These are phyloP conservation scores for Achaetomiella virescens DNA, from an alignment of 495 filamentous ascomycete species.

Conservation along the genomic window DNA sequence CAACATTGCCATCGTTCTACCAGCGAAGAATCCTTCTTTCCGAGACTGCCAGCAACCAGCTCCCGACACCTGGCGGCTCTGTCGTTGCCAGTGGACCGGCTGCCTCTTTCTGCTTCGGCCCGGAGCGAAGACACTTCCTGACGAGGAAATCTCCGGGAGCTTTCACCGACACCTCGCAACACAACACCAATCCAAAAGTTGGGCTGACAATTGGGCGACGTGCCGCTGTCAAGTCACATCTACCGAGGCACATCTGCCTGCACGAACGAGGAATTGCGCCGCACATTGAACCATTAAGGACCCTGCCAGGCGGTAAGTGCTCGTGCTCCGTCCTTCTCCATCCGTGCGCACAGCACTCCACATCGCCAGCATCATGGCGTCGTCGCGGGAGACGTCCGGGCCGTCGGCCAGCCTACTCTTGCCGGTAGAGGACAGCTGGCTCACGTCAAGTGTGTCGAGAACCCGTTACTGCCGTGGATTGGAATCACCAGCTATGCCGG, in stretches of 20 bases:
- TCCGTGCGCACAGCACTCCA: background rate
- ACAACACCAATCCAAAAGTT: background rate
- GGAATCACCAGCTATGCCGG: background rate
- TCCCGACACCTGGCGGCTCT: background rate
- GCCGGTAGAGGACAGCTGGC: background rate
- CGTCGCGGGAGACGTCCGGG: background rate
- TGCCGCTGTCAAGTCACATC: background rate
- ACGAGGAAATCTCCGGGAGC: conserved; percentile 10
- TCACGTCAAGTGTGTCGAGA: background rate
- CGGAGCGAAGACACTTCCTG: background rate
- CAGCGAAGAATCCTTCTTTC: background rate
- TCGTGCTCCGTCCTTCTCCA: background rate
- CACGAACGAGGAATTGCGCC: too few species aligned
- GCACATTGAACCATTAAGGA: background rate
- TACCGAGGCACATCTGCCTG: too few species aligned
- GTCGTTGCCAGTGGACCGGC: background rate
- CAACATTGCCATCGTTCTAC: conserved; percentile 14
- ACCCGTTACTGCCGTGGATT: background rate
- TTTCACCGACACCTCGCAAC: background rate
- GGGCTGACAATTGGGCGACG: background rate
- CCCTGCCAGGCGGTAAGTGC: conserved; percentile 2
- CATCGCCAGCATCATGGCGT: background rate
- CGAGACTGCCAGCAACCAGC: background rate
- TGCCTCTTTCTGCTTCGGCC: background rate
- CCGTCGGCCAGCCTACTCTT: background rate